phyloP scores from a whole-genome alignment of 495 filamentous ascomycete genomes.

The Aspergillus steynii region DNA sequence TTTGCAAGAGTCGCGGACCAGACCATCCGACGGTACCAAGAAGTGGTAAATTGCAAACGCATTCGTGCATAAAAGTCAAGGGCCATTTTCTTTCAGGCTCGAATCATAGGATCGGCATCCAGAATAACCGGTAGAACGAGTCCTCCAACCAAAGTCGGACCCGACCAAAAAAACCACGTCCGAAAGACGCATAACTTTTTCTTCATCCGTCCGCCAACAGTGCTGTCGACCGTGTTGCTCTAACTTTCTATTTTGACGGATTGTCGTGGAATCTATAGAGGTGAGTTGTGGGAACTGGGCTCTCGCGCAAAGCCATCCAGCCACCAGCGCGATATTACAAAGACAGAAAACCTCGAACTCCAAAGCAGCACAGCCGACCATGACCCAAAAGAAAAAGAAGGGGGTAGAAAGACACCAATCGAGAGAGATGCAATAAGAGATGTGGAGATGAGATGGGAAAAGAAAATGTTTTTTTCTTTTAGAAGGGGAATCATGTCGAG shows the following conservation, averaged over 20 bases:
- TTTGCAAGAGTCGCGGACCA: slow-evolving; percentile 1
- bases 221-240: slow-evolving; percentile 18
- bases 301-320: slow-evolving; percentile 25
- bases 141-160: slow-evolving; percentile 9
- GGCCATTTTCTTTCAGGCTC: slow-evolving; percentile 4
- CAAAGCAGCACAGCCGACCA: slow-evolving; percentile 22
- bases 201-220: slow-evolving; percentile 18
- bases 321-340: slow-evolving; percentile 21
- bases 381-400: slow-evolving; percentile 4
- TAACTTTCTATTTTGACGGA: slow-evolving; percentile 28
- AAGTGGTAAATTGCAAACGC: neutral
- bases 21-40: slow-evolving; percentile 1
- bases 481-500: slow-evolving; percentile 36
- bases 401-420: slow-evolving; percentile 11
- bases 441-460: slow-evolving; percentile 25
- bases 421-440: slow-evolving; percentile 17
- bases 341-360: slow-evolving; percentile 21
- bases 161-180: slow-evolving; percentile 15
- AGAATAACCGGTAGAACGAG: slow-evolving; percentile 11
- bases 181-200: slow-evolving; percentile 14
- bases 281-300: slow-evolving; percentile 19
- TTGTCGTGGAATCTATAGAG: slow-evolving; percentile 25
- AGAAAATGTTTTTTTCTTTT: slow-evolving; percentile 27
- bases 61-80: slow-evolving; percentile 3
- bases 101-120: slow-evolving; percentile 13